Percentiles rank a stretch among this genome's conserved stretches.
Evolutionary conservation across 129 eudicot genomes (phyloP).

Genomic region (Flaveria ramosissima): DNA sequence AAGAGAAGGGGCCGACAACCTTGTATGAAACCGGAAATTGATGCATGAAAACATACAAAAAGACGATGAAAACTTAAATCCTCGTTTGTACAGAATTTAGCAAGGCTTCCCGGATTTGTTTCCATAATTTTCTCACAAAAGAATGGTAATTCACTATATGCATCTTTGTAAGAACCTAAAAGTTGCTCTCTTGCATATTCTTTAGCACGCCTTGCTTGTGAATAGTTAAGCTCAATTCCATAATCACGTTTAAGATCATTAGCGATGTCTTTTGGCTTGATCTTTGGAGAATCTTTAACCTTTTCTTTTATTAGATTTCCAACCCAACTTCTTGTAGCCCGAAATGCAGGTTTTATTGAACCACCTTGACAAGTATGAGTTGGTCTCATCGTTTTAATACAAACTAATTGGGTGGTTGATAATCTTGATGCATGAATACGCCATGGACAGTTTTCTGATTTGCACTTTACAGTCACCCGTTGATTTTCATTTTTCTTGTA

Average conservation of each 20-base stretch:
- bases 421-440: constrained; percentile 41
- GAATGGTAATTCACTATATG: constrained; percentile 45
- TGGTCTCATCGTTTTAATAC: constrained; percentile 38
- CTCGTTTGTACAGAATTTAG: constrained; percentile 49
- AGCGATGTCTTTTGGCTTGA: constrained; percentile 44
- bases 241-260: constrained; percentile 42
- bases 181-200: constrained; percentile 41
- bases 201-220: constrained; percentile 44
- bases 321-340: constrained; percentile 42
- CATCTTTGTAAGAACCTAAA: constrained; percentile 43
- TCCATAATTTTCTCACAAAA: constrained; percentile 53
- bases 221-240: constrained; percentile 44
- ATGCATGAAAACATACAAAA: constrained; percentile 39
- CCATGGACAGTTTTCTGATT: constrained; percentile 41
- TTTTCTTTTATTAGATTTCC: constrained; percentile 40
- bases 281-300: constrained; percentile 39
- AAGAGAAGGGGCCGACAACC: constrained; percentile 41
- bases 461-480: constrained; percentile 45
- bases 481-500: constrained; percentile 43
- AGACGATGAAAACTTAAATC: constrained; percentile 46
- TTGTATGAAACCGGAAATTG: constrained; percentile 31
- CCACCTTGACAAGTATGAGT: constrained; percentile 42
- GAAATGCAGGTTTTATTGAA: constrained; percentile 34
- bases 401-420: constrained; percentile 40
- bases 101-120: constrained; percentile 59